Conservation (phyloP, 1,139 yeast species). For the Arxiozyma slooffiae region DNA sequence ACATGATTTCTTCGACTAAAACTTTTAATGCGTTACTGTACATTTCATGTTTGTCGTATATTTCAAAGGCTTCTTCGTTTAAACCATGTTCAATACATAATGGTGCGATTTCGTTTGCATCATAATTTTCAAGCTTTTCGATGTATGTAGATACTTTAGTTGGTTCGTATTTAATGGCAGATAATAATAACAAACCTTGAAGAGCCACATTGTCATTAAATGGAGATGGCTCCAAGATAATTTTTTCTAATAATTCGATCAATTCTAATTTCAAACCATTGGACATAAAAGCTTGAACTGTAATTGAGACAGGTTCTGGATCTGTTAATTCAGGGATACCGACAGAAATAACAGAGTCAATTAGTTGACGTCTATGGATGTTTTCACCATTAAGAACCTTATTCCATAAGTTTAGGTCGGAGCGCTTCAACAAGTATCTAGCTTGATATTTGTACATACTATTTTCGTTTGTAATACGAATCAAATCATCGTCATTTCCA, state of each 20-base stretch:
- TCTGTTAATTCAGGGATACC: constrained; percentile 93
- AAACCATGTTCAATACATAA: constrained; percentile 82
- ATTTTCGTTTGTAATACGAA: constrained; percentile 88
- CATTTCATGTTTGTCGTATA: constrained; percentile 76
- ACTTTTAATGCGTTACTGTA: constrained; percentile 78
- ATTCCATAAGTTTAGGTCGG: constrained; percentile 75
- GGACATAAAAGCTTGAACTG: constrained; percentile 95
- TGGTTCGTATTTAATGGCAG: constrained; percentile 93
- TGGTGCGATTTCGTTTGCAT: constrained; percentile 89
- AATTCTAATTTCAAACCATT: constrained; percentile 88
- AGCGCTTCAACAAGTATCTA: constrained; percentile 77
- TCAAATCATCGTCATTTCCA: constrained; percentile 76
- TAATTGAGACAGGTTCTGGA: constrained; percentile 92
- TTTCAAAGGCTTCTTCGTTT: constrained; percentile 89
- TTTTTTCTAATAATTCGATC: constrained; percentile 88
- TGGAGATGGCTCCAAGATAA: constrained; percentile 93
- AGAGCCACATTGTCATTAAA: constrained; percentile 89
- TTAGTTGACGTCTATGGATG: constrained; percentile 76
- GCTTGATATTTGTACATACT: constrained; percentile 99
- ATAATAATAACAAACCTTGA: constrained; percentile 83
- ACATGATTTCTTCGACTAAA: constrained; percentile 83
- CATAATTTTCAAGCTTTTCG: constrained; percentile 84
- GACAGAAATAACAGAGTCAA: constrained; percentile 90
- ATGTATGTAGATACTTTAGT: constrained; percentile 74
- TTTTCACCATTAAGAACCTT: constrained; percentile 67